Percentiles rank a stretch among this genome's conserved stretches.
Conservation (phyloP, 2,329 filamentous ascomycete species). For the Ascochyta clinopodiicola region DNA sequence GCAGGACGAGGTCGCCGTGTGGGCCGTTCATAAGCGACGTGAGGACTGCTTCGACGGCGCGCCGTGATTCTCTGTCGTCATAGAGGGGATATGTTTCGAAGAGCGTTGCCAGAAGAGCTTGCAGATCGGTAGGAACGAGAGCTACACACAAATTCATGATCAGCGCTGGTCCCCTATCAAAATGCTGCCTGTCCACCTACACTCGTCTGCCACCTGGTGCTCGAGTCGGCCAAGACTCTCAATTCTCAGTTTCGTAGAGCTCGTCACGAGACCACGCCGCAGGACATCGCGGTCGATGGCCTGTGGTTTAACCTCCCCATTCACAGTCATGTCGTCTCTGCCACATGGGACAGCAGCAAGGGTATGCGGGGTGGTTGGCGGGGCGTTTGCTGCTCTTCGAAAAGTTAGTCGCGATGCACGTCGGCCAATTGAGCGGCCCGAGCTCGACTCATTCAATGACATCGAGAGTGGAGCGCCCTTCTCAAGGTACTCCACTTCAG, state of each 20-base stretch:
- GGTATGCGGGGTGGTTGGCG: constrained; percentile 35
- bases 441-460: constrained; percentile 25
- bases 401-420: constrained; percentile 19
- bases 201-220: constrained; percentile 51
- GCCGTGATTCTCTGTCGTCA: constrained; percentile 81
- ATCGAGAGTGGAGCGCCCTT: constrained; percentile 29
- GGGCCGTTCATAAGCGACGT: constrained; percentile 67
- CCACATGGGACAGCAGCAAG: constrained; percentile 34
- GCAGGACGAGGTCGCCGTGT: constrained; percentile 64
- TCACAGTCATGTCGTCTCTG: constrained; percentile 46
- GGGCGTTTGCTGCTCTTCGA: constrained; percentile 32
- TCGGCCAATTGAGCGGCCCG: constrained; percentile 16
- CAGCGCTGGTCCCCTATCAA: constrained; percentile 12
- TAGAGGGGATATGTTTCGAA: constrained; percentile 91
- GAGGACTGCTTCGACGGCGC: constrained; percentile 83
- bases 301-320: constrained; percentile 42
- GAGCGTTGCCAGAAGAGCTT: constrained; percentile 71
- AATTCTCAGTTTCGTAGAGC: constrained; percentile 57
- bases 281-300: constrained; percentile 44
- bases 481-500: constrained; percentile 19
- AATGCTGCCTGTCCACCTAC: constrained; percentile 43
- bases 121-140: constrained; percentile 53
- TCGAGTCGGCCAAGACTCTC: constrained; percentile 54
- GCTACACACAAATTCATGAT: constrained; percentile 34
- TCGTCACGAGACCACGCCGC: constrained; percentile 53